Percentiles rank a stretch among this genome's conserved stretches.
These are phyloP conservation scores for Pleurotus eryngii DNA, from an alignment of 768 basidiomycete genomes.

Conservation along the genomic window DNA sequence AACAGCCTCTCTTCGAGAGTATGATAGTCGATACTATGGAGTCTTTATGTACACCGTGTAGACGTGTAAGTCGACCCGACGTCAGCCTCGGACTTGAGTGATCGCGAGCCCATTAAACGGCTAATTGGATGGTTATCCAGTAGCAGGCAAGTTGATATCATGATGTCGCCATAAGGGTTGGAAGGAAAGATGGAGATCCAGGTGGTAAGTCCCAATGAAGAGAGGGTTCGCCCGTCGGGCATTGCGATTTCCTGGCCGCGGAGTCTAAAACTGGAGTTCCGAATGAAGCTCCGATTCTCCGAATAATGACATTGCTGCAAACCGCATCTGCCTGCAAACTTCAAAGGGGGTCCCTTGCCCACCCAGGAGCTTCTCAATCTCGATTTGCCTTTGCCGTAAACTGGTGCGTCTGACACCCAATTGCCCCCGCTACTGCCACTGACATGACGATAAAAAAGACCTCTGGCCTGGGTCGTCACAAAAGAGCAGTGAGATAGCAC, in stretches of 20 bases:
- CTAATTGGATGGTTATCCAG: background rate
- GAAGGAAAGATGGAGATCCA: slow-evolving; percentile 1
- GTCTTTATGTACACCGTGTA: too few species aligned
- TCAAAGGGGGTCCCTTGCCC: background rate
- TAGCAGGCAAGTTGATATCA: background rate
- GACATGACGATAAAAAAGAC: background rate
- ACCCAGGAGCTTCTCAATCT: background rate
- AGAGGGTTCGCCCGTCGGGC: too few species aligned
- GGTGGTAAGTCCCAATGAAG: background rate
- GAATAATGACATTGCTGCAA: too few species aligned
- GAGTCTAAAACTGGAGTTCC: background rate
- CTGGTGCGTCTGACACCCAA: background rate
- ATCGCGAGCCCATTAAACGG: background rate
- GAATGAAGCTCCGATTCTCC: background rate
- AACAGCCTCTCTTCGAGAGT: too few species aligned
- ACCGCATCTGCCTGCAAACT: background rate
- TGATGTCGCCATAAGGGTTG: background rate
- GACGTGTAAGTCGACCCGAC: too few species aligned
- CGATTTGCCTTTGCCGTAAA: background rate
- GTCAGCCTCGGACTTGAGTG: too few species aligned
- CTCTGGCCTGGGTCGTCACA: background rate
- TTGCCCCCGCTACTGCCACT: background rate
- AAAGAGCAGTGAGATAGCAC: background rate
- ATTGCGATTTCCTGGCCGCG: background rate
- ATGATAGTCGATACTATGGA: too few species aligned